phyloP scores from a whole-genome alignment of 2,329 filamentous ascomycete species.

The Pyrenochaeta sp. region DNA sequence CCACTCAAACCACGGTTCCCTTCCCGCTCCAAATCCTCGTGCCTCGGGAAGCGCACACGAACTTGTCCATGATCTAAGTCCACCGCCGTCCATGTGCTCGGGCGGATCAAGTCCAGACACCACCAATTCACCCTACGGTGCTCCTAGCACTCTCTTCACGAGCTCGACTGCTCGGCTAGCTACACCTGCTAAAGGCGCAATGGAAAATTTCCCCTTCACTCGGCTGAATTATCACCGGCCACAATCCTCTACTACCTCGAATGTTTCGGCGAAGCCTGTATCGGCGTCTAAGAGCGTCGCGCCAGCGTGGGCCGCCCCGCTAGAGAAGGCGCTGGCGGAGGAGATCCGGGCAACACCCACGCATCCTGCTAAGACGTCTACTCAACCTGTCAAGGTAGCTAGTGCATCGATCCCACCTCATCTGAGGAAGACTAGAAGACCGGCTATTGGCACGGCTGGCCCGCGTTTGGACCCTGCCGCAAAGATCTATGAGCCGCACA shows the following conservation, averaged over 20 bases:
- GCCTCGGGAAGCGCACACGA: not conserved
- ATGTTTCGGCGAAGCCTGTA: not conserved
- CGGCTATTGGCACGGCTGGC: not conserved
- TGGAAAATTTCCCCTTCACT: not conserved
- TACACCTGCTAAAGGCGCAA: not conserved
- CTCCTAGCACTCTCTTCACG: not conserved
- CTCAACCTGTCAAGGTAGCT: not conserved
- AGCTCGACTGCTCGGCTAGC: not conserved
- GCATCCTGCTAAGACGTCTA: not conserved
- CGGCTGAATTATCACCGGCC: not conserved
- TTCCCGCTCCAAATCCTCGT: constrained; percentile 5
- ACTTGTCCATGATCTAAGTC: not conserved
- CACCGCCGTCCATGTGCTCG: not conserved
- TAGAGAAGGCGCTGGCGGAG: constrained; percentile 10
- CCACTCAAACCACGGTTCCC: not conserved
- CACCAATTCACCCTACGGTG: not conserved
- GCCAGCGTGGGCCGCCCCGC: not conserved
- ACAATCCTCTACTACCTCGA: not conserved
- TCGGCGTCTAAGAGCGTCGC: not conserved
- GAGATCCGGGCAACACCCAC: not conserved
- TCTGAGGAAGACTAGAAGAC: not conserved
- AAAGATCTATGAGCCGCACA: not conserved
- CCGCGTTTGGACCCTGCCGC: not conserved
- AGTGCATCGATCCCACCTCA: constrained; percentile 7
- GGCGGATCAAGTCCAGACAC: not conserved